Base-by-base conservation (phyloP, 192 early-diverging fungal genomes). In the Coemansia sp. region DNA sequence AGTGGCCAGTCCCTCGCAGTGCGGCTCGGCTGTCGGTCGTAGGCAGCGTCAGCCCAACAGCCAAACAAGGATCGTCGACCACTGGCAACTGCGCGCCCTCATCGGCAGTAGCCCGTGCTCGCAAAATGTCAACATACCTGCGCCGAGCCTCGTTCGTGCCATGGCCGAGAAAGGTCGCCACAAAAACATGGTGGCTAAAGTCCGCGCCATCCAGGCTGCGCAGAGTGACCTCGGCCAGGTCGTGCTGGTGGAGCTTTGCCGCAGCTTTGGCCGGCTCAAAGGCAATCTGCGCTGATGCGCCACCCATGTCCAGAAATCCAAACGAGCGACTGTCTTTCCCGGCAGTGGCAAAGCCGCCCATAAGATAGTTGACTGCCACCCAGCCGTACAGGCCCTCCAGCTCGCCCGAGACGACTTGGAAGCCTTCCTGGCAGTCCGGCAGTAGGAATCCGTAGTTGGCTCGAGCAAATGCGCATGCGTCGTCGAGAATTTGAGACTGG, bases 341-440 rank as follows among this genome's bases (percentile, higher is more conserved):
- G 10, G 31, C 3, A 5, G 22, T 24, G 29, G 27, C 36, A 59
- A 97, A 95, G 7, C 92, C 91, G 24, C 86, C 87, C 87, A 94
- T 90, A 29, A 98, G 75, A 63, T 98, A 97, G 77, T 99, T 99
- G 59, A 97, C 90, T 0, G 96, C 91, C 3, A 96, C 67, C 98
- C 98, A 99, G 5, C 96, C 97, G 80, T 92, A 98, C 15, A 98
- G 88, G 2, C 98, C 98, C 77, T 99, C 98, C 42, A 88, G 79
- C 77, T 97, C 92, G 20, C 98, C 98, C 6, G 94, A 89, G 24
- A 99, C 98, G 40, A 96, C 93, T 38, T 90, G 88, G 69, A 99
- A 91, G 65, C 95, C 92, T 10, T 79, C 77, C 18, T 71, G 59
- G 70, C 96, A 99, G 16, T 90, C 90, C 11, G 83, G 86, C 18